Conservation (phyloP, 768 basidiomycete species). For the Suillus discolor region DNA sequence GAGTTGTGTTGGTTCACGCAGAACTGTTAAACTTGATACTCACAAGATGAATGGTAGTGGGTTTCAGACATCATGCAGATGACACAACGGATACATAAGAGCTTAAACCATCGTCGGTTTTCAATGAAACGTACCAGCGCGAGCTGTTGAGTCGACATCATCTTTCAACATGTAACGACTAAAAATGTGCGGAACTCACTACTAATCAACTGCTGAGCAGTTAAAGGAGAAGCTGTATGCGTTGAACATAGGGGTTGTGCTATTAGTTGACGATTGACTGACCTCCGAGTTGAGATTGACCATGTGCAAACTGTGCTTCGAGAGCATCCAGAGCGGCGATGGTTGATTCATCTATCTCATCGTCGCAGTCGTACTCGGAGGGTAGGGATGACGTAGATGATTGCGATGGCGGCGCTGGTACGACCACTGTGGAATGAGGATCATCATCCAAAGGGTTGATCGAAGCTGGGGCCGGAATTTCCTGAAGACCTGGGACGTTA, state of each 20-base stretch:
- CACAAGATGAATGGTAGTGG: neutral
- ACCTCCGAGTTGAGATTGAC: neutral
- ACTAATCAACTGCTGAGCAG: neutral
- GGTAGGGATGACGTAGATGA: neutral
- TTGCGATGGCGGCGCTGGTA: neutral
- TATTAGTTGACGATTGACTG: neutral
- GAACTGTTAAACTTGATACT: neutral
- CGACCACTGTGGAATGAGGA: neutral
- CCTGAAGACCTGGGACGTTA: slow-evolving; percentile 34
- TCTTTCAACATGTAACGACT: neutral
- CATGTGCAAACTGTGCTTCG: neutral
- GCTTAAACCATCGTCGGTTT: neutral
- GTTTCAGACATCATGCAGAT: neutral
- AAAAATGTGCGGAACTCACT: neutral
- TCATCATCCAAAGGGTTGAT: slow-evolving; percentile 4
- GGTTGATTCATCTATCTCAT: slow-evolving; percentile 1
- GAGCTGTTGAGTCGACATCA: neutral
- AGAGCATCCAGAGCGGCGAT: slow-evolving; percentile 1
- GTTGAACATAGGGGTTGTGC: neutral
- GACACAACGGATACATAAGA: neutral
- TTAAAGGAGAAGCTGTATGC: neutral
- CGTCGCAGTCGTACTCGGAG: slow-evolving; percentile 3
- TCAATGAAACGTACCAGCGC: slow-evolving; percentile 2
- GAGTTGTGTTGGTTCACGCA: neutral
- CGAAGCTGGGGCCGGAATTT: slow-evolving; percentile 7